These are phyloP conservation scores for Dictyostelium brefeldianum DNA, from an alignment of 78 protist genomes.

Conservation along the genomic window DNA sequence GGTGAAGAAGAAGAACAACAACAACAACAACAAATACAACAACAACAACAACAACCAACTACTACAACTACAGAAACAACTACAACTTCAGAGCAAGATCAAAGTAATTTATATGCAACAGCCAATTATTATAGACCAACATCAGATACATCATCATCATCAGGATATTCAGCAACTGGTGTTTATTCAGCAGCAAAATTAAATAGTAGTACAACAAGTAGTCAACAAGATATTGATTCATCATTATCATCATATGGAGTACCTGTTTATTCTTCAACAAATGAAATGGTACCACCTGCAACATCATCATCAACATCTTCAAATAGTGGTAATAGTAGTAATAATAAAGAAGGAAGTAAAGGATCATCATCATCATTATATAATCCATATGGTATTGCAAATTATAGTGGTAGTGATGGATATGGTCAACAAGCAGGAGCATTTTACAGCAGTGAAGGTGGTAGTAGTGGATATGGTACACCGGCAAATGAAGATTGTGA, in stretches of 20 bases:
- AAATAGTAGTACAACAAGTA: not conserved
- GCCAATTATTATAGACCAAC: not conserved
- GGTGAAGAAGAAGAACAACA: not conserved
- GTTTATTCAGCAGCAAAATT: not conserved
- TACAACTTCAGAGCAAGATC: not conserved
- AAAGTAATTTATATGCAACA: too few relatives aligned
- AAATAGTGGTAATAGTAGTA: not conserved
- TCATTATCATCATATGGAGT: not conserved
- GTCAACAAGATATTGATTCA: not conserved
- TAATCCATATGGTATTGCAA: conserved; percentile 17
- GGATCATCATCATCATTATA: not conserved
- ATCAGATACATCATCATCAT: not conserved
- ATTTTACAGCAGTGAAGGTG: conserved; percentile 10
- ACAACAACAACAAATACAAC: not conserved
- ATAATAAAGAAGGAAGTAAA: too few relatives aligned
- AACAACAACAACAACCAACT: not conserved
- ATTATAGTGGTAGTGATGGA: conserved; percentile 16
- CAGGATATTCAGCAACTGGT: not conserved
- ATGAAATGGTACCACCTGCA: not conserved
- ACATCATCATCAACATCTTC: not conserved
- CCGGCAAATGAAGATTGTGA: not conserved
- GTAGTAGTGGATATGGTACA: not conserved
- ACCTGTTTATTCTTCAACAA: not conserved
- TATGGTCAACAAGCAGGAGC: not conserved
- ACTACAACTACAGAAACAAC: not conserved